A percentile compares a stretch with the other conserved stretches of the same genome.
Conservation (phyloP, 495 filamentous ascomycete species). For the Daldinia decipiens region DNA sequence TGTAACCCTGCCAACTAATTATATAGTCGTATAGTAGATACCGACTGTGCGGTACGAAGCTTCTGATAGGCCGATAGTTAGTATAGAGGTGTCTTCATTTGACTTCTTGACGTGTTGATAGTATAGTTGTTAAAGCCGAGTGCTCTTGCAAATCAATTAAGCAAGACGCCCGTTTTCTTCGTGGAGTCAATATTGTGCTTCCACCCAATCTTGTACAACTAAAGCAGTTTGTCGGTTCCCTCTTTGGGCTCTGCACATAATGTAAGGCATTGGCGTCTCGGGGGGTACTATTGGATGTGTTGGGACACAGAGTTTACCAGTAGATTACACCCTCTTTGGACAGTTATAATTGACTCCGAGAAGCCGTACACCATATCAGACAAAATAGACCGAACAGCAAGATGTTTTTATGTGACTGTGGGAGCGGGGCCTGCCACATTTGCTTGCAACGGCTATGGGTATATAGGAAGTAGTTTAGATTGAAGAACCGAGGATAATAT, state of each 20-base stretch:
- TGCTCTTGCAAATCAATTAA: neutral
- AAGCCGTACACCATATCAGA: neutral
- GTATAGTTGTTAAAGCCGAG: neutral
- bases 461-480: neutral
- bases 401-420: neutral
- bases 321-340: neutral
- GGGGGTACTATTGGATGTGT: neutral
- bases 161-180: neutral
- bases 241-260: slow-evolving; percentile 7
- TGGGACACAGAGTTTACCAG: neutral
- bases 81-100: slow-evolving; percentile 30
- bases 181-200: slow-evolving; percentile 5
- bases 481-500: slow-evolving; percentile 4
- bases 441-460: neutral
- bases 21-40: neutral
- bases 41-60: slow-evolving; percentile 25
- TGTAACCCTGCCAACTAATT: slow-evolving; percentile 7
- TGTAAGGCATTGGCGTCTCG: neutral
- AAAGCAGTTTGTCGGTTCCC: neutral
- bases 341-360: neutral
- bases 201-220: slow-evolving; percentile 11
- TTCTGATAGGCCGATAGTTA: slow-evolving; percentile 13
- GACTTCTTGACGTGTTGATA: slow-evolving; percentile 22
- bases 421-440: neutral
- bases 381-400: neutral